Conservation (phyloP, 768 basidiomycete species). For the Lactarius evosmus region DNA sequence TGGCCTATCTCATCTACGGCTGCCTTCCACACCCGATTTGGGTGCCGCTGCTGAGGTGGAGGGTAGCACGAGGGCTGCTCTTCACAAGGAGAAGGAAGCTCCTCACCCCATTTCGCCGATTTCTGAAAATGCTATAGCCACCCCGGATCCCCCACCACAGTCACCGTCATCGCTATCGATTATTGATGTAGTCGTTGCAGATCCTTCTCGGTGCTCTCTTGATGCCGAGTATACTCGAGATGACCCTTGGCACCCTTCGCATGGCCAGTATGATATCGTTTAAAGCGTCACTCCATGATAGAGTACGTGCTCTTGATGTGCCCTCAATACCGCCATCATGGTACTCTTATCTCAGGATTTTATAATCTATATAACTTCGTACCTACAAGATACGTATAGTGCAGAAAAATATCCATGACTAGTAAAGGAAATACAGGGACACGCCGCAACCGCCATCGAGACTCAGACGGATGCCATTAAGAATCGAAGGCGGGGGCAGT, state of each 20-base stretch:
- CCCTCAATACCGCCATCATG: no score
- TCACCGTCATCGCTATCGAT: neutral
- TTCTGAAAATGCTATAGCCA: no score
- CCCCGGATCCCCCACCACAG: neutral
- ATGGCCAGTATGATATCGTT: neutral
- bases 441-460: no score
- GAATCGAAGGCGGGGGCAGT: no score
- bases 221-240: neutral
- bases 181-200: neutral
- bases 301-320: no score
- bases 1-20: neutral
- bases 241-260: neutral
- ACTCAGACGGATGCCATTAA: no score
- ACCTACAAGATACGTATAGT: no score
- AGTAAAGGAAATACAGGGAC: no score
- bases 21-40: neutral
- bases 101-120: conserved; percentile 30
- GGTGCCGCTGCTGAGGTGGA: neutral
- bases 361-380: no score
- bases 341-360: no score
- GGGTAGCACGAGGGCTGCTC: neutral
- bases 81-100: neutral
- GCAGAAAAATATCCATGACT: no score
- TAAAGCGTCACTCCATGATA: neutral
- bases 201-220: neutral